Conservation (phyloP, 2,329 filamentous ascomycete species). For the Aspergillus awamori region DNA sequence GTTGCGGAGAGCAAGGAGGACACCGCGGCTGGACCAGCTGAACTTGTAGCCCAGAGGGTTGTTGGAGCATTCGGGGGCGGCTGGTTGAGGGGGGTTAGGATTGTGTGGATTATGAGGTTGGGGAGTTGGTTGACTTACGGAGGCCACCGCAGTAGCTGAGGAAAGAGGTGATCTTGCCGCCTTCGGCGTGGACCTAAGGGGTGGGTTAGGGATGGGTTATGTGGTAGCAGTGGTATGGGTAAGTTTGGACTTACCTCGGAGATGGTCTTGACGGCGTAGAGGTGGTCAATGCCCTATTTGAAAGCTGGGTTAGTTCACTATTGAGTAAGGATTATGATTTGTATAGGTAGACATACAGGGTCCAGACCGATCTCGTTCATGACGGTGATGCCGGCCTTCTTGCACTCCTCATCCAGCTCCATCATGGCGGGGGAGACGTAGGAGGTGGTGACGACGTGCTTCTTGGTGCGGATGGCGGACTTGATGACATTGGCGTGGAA, state of each 20-base stretch:
- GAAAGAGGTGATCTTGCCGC: constrained; percentile 84
- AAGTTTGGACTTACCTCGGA: constrained; percentile 38
- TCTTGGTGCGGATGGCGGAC: constrained; percentile 89
- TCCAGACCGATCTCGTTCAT: constrained; percentile 91
- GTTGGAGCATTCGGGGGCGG: constrained; percentile 72
- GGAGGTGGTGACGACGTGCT: constrained; percentile 91
- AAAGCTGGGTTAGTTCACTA: constrained; percentile 6
- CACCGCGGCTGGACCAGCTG: constrained; percentile 78
- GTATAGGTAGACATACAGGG: constrained; percentile 29
- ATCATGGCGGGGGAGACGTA: constrained; percentile 93
- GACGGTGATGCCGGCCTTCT: constrained; percentile 91
- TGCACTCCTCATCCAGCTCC: constrained; percentile 79
- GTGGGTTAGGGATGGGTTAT: neutral
- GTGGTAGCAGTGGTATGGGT: neutral
- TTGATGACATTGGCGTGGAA: constrained; percentile 90
- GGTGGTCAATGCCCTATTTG: constrained; percentile 46
- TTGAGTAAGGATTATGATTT: neutral
- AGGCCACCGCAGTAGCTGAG: constrained; percentile 83
- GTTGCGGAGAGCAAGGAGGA: constrained; percentile 84
- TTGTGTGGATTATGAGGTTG: neutral
- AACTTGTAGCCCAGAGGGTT: constrained; percentile 96
- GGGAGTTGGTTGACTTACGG: constrained; percentile 26
- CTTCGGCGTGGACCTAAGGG: constrained; percentile 75
- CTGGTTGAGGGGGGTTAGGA: neutral
- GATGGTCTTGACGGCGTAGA: constrained; percentile 85